Evolutionary conservation across 345 rosid genomes (phyloP).

Genomic region (Lagerstroemia speciosa): DNA sequence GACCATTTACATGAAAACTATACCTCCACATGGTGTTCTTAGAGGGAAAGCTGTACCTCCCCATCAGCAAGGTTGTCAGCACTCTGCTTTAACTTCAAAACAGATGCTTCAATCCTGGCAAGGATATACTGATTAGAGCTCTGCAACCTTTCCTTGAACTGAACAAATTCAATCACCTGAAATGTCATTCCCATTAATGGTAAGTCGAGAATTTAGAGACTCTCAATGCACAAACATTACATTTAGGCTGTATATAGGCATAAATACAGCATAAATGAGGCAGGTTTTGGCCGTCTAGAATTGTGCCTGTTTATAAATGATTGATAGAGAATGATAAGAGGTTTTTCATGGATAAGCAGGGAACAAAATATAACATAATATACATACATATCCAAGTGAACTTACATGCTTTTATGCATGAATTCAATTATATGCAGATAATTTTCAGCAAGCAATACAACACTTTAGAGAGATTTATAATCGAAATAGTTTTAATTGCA

Average conservation of each 20-base stretch:
- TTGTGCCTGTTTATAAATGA: neutral
- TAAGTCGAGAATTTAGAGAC: neutral
- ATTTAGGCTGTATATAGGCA: neutral
- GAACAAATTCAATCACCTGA: slow-evolving; percentile 95
- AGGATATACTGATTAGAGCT: slow-evolving; percentile 69
- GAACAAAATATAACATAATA: neutral
- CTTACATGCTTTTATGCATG: neutral
- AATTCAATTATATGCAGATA: neutral
- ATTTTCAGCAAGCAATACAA: neutral
- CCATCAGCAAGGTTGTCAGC: slow-evolving; percentile 66
- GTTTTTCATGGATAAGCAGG: neutral
- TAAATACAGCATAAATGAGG: neutral
- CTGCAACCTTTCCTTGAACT: slow-evolving; percentile 81
- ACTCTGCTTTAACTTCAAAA: slow-evolving; percentile 71
- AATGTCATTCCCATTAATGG: slow-evolving; percentile 12
- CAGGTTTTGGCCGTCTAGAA: neutral
- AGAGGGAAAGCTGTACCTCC: slow-evolving; percentile 34
- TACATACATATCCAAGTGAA: neutral
- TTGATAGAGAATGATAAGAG: neutral
- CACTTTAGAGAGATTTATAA: neutral
- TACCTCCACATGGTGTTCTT: neutral
- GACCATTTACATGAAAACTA: neutral
- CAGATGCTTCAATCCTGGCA: slow-evolving; percentile 59
- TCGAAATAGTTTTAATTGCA: neutral
- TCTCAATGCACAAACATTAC: neutral